These are phyloP conservation scores for Odonthalia washingtoniensis DNA, from an alignment of 31 red algal species.

Conservation along the genomic window DNA sequence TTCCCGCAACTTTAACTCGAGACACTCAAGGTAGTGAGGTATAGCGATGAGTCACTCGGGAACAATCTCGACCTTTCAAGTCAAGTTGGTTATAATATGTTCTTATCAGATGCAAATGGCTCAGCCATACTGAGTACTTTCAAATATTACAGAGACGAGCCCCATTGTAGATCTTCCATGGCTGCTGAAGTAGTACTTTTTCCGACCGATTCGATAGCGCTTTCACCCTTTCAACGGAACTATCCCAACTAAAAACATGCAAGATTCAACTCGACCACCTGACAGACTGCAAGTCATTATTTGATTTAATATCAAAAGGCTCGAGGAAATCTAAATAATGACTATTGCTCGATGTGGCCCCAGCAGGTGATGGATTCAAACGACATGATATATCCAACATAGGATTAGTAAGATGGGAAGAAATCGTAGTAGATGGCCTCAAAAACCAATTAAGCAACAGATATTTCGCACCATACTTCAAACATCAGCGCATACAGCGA, in stretches of 20 bases:
- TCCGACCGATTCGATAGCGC: constrained; percentile 33
- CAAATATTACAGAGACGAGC: constrained; percentile 22
- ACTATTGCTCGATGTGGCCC: constrained; percentile 37
- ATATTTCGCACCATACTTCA: no score
- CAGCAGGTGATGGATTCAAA: constrained; percentile 42
- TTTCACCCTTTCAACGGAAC: not conserved
- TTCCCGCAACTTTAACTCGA: constrained; percentile 7
- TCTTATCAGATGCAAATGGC: constrained; percentile 8
- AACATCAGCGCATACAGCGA: no score
- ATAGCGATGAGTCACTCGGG: constrained; percentile 42
- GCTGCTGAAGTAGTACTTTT: constrained; percentile 50
- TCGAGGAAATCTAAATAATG: constrained; percentile 27
- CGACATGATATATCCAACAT: constrained; percentile 34
- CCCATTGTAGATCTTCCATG: constrained; percentile 24
- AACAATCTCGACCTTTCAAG: constrained; percentile 33
- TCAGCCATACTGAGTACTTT: not conserved
- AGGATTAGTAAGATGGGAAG: constrained; percentile 29
- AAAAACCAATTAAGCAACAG: constrained; percentile 16
- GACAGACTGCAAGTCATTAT: constrained; percentile 26
- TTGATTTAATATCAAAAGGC: constrained; percentile 49
- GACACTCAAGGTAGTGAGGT: constrained; percentile 20
- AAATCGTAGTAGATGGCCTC: constrained; percentile 44
- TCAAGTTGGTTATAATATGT: constrained; percentile 33
- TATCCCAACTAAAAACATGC: not conserved
- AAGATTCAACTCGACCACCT: not conserved